Evolutionary conservation across 1,284 basidiomycete species (phyloP), one percentile per base, ranked within the genome.

Genomic region (Xerocomus amazonicus): DNA sequence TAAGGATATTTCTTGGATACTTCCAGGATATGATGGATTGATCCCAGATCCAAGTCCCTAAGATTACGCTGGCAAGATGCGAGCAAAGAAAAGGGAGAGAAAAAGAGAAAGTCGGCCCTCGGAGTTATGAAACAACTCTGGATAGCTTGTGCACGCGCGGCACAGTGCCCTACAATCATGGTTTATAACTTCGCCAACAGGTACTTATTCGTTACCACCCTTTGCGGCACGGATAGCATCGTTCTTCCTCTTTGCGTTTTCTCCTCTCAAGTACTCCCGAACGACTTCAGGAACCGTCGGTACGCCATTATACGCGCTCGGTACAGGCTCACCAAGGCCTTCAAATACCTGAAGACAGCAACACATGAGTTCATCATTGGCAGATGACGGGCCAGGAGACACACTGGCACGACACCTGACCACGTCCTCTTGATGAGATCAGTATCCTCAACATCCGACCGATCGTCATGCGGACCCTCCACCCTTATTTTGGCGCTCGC

Each of bases 341-440:
- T 61, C 56, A 3, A 63, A 61, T n/a, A 61, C 53, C 59, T 65
- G 29, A 26, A 29, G 26, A 37, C 5, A 13, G 2, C 8, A 9
- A 9, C 4, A 32, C 9, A 34, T 16, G 9, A n/a, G 33, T 12
- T 37, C 10, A 1, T 29, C 13, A 14, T 23, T 23, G 19, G 19
- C 19, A 35, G 33, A 23, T 16, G 16, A 42, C 5, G 17, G n/a
- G n/a, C 8, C 1, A 29, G 8, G 9, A 29, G 14, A 47, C 9
- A 19, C 5, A 62, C 60, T 37, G 63, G 61, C 7, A 61, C 32
- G 6, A 61, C 60, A 0, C 63, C 60, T 19, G 63, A 63, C 60
- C 58, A 67, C n/a, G 54, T 60, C 23, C 47, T 52, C 31, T 27
- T 35, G 19, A 53, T 35, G 6, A 67, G 37, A 27, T 47, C 52